A percentile compares a stretch with the other conserved stretches of the same genome.
phyloP scores from a whole-genome alignment of 257 asterid genomes.

The Haberlea rhodopensis region DNA sequence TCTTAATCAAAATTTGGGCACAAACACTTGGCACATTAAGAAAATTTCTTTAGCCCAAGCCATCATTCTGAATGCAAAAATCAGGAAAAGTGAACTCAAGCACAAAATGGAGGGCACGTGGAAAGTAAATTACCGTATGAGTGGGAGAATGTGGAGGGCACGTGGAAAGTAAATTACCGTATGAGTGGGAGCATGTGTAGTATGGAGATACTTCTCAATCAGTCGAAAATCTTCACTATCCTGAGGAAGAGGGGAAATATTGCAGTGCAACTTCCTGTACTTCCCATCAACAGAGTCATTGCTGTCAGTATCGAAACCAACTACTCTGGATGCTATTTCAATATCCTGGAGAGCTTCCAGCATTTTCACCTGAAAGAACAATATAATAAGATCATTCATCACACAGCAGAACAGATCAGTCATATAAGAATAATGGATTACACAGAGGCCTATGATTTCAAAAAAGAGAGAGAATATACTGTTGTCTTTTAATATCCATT shows the following conservation, averaged over 20 bases:
- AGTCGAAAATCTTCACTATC: conserved; percentile 73
- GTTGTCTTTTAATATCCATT: background rate
- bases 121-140: conserved; percentile 62
- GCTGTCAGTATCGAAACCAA: conserved; percentile 70
- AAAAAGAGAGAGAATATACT: background rate
- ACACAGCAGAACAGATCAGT: background rate
- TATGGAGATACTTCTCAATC: conserved; percentile 79
- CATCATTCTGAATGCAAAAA: background rate
- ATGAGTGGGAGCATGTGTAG: conserved; percentile 97
- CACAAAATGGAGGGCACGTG: conserved; percentile 5
- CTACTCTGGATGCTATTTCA: conserved; percentile 91
- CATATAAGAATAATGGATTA: background rate
- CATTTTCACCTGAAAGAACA: conserved; percentile 79
- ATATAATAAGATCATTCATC: conserved; percentile 2
- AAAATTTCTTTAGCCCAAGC: background rate
- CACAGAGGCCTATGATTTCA: background rate
- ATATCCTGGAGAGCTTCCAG: conserved; percentile 98
- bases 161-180: conserved; percentile 48
- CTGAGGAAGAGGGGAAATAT: conserved; percentile 73
- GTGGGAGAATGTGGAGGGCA: conserved; percentile 53
- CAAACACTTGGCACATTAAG: background rate
- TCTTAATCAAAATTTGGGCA: background rate
- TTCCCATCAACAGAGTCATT: conserved; percentile 77
- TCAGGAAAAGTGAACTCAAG: conserved; percentile 1
- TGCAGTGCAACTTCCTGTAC: conserved; percentile 68